Percentiles rank a stretch among this genome's conserved stretches.
Evolutionary conservation across 2,329 filamentous ascomycete species (phyloP).

Genomic region (Paecilomyces niveus): DNA sequence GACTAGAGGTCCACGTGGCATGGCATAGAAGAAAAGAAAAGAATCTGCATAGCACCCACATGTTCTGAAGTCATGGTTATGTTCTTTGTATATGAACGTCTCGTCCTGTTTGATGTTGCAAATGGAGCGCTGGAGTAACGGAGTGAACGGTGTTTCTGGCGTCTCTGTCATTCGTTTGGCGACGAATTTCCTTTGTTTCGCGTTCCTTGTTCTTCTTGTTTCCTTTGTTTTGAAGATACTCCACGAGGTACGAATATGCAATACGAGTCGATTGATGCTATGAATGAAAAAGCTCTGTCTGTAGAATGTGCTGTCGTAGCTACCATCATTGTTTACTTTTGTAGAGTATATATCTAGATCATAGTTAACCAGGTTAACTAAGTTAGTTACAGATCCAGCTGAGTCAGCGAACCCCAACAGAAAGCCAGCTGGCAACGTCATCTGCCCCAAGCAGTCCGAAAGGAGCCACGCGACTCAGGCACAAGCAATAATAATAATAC

Average conservation of each 20-base stretch:
- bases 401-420: conserved; percentile 10
- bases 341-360: neutral
- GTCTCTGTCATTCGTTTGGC: neutral
- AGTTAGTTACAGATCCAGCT: neutral
- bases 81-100: neutral
- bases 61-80: conserved; percentile 7
- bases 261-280: neutral
- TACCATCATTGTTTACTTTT: no score
- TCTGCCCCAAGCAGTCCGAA: conserved; percentile 2
- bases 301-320: no score
- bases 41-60: neutral
- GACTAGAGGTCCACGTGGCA: neutral
- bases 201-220: neutral
- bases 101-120: neutral
- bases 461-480: conserved; percentile 11
- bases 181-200: neutral
- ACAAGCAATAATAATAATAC: conserved; percentile 9
- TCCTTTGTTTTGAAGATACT: conserved; percentile 2
- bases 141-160: neutral
- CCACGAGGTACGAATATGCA: conserved; percentile 2
- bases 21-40: neutral
- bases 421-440: neutral
- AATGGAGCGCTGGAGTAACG: neutral
- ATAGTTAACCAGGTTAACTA: neutral
- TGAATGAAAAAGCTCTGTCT: no score